Percentiles rank a stretch among this genome's conserved stretches.
Evolutionary conservation across 441 rosid genomes (phyloP).

Genomic region (Mallotus japonicus): DNA sequence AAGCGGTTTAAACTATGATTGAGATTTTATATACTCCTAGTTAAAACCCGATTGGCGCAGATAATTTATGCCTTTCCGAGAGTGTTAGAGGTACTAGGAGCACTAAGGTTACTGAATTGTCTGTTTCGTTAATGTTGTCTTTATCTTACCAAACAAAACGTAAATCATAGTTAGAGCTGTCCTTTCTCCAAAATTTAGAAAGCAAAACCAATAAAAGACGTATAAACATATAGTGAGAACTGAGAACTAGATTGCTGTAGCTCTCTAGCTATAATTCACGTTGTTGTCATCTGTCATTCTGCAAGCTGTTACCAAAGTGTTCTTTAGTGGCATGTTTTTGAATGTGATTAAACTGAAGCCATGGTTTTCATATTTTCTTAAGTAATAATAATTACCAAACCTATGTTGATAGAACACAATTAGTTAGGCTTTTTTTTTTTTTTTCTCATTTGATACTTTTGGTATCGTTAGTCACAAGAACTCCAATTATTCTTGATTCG

Average conservation of each 20-base stretch:
- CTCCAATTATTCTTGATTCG: too few species aligned
- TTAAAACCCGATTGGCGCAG: not conserved
- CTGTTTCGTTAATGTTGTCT: not conserved
- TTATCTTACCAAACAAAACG: not conserved
- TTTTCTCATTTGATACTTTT: too few species aligned
- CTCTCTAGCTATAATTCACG: too few species aligned
- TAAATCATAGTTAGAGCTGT: not conserved
- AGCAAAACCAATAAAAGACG: not conserved
- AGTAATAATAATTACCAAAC: not conserved
- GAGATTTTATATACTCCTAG: not conserved
- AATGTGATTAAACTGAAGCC: not conserved
- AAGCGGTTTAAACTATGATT: constrained; percentile 32
- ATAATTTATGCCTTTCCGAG: not conserved
- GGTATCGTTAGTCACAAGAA: too few species aligned
- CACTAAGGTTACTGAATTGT: not conserved
- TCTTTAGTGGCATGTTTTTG: not conserved
- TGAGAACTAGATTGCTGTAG: not conserved
- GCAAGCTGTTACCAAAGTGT: not conserved
- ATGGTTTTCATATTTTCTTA: not conserved
- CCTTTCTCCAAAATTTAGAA: not conserved
- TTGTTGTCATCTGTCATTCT: not conserved
- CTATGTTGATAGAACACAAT: too few species aligned
- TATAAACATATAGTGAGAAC: not conserved
- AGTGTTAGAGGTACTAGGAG: not conserved
- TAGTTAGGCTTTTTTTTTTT: too few species aligned